A percentile compares a stretch with the other conserved stretches of the same genome.
Evolutionary conservation across 345 rosid genomes (phyloP).

Genomic region (Gossypium arboreum): DNA sequence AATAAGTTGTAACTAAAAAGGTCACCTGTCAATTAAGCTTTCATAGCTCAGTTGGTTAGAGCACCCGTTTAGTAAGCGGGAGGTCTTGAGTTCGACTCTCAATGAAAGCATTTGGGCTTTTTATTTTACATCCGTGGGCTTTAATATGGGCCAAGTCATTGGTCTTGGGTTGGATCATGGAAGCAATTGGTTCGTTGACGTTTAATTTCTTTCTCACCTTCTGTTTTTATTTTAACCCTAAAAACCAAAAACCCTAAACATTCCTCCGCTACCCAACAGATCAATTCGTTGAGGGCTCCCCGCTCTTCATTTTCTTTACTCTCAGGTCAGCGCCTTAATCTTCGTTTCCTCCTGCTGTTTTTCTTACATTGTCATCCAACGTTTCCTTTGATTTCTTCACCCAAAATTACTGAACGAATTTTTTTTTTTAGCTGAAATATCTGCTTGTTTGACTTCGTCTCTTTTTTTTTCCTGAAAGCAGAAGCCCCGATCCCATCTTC

Average conservation of each 20-base stretch:
- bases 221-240: not conserved
- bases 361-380: too few species aligned
- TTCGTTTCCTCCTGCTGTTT: too few species aligned
- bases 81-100: not conserved
- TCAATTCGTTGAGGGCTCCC: not conserved
- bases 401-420: too few species aligned
- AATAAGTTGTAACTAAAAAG: too few species aligned
- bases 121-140: too few species aligned
- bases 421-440: not conserved
- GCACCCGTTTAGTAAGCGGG: constrained; percentile 69
- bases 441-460: not conserved
- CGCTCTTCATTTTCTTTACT: not conserved
- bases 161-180: not conserved
- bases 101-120: not conserved
- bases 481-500: not conserved
- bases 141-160: not conserved
- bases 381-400: too few species aligned
- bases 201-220: not conserved
- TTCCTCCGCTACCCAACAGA: not conserved
- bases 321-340: not conserved
- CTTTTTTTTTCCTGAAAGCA: not conserved
- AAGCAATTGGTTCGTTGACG: not conserved
- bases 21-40: not conserved
- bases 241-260: not conserved
- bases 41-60: constrained; percentile 96